phyloP scores from a whole-genome alignment of 495 filamentous ascomycete genomes.

The Podospora didyma region DNA sequence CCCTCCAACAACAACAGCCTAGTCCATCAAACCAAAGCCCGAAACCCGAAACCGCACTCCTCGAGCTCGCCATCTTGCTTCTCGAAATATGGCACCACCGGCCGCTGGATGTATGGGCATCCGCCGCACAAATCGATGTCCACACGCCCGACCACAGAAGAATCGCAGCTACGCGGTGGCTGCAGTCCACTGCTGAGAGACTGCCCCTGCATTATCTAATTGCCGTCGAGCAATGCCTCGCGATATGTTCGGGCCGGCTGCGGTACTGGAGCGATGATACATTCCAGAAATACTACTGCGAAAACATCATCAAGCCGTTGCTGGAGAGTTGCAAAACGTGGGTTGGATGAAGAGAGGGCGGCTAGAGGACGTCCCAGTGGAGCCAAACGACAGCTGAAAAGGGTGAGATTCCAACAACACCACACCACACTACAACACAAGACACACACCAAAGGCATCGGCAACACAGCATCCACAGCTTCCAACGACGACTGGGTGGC shows the following conservation, averaged over 20 bases:
- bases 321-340: conserved; percentile 1
- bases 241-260: neutral
- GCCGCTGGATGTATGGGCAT: neutral
- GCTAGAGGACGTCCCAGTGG: neutral
- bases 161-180: neutral
- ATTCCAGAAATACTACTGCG: neutral
- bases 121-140: neutral
- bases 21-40: too few relatives aligned
- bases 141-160: neutral
- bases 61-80: conserved; percentile 1
- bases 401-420: too few relatives aligned
- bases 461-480: too few relatives aligned
- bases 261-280: neutral
- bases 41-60: too few relatives aligned
- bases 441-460: too few relatives aligned
- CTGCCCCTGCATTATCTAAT: neutral
- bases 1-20: too few relatives aligned
- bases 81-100: conserved; percentile 1
- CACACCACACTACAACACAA: too few relatives aligned
- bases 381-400: too few relatives aligned
- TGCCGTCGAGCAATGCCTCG: neutral
- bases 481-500: too few relatives aligned
- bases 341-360: neutral
- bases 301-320: conserved; percentile 4
- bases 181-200: neutral